These are phyloP conservation scores for Ogataea hybrid DNA, from an alignment of 1,139 yeast genomes.

Conservation along the genomic window DNA sequence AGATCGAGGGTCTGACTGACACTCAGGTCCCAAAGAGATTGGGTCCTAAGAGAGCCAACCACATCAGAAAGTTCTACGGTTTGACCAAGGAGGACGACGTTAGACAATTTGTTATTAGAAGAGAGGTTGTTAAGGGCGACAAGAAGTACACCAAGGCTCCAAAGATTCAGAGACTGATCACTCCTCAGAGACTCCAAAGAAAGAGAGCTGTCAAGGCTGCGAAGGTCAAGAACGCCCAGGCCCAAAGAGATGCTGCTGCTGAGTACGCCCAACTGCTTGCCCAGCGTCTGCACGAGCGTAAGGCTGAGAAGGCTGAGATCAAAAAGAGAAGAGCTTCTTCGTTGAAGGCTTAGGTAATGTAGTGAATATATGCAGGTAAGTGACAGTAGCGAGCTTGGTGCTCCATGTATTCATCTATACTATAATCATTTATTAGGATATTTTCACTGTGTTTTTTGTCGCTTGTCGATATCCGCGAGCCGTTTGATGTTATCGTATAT, in stretches of 20 bases:
- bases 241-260: constrained; percentile 99
- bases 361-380: constrained; percentile 9
- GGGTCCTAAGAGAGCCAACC: constrained; percentile 99
- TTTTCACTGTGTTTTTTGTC: constrained; percentile 8
- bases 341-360: constrained; percentile 64
- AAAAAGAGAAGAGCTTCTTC: constrained; percentile 99
- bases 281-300: constrained; percentile 96
- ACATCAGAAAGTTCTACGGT: constrained; percentile 99
- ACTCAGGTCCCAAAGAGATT: constrained; percentile 95
- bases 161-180: constrained; percentile 98
- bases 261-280: constrained; percentile 99
- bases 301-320: constrained; percentile 97
- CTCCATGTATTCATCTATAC: constrained; percentile 13
- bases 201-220: constrained; percentile 95
- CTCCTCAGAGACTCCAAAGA: constrained; percentile 99
- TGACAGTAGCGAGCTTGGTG: constrained; percentile 1
- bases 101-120: constrained; percentile 92
- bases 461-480: constrained; percentile 37
- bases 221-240: constrained; percentile 96
- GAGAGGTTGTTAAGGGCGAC: constrained; percentile 98
- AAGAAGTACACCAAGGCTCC: constrained; percentile 99
- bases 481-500: constrained; percentile 75
- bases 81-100: constrained; percentile 97
- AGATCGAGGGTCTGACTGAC: constrained; percentile 95
- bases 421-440: constrained; percentile 4